These are phyloP conservation scores for Hortaea werneckii DNA, from an alignment of 2,329 filamentous ascomycete species.

Conservation along the genomic window DNA sequence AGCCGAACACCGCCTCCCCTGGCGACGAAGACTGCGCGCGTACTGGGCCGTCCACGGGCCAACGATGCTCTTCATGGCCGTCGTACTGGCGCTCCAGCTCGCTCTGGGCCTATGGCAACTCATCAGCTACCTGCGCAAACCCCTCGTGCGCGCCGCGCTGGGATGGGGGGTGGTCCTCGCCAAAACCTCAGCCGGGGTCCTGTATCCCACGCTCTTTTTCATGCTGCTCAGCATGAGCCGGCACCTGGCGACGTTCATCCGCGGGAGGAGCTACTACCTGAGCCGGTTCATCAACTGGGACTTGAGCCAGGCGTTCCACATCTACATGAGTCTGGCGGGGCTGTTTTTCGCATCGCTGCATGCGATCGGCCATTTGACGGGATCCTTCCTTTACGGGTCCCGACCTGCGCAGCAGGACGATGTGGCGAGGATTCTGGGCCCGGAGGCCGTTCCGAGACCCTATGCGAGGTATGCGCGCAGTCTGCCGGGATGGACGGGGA, in stretches of 20 bases:
- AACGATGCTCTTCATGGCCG: too few relatives aligned
- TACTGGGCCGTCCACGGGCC: too few relatives aligned
- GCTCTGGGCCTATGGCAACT: conserved; percentile 46
- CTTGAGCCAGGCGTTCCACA: conserved; percentile 45
- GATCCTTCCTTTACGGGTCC: conserved; percentile 44
- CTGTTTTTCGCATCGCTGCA: conserved; percentile 44
- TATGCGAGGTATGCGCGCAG: too few relatives aligned
- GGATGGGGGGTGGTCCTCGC: conserved; percentile 48
- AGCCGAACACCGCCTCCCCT: too few relatives aligned
- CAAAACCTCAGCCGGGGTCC: conserved; percentile 44
- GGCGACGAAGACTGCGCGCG: too few relatives aligned
- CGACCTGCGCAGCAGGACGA: conserved; percentile 9
- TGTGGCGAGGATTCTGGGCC: too few relatives aligned
- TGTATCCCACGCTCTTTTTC: conserved; percentile 51
- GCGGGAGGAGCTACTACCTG: conserved; percentile 39
- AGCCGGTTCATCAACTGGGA: conserved; percentile 50
- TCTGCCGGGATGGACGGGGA: too few relatives aligned
- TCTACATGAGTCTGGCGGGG: conserved; percentile 43
- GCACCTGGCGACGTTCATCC: conserved; percentile 44
- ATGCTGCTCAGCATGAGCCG: conserved; percentile 49
- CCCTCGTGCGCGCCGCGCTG: conserved; percentile 39
- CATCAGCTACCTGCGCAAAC: conserved; percentile 41
- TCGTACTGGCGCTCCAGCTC: conserved; percentile 13
- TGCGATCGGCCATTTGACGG: conserved; percentile 44
- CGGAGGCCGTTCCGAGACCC: too few relatives aligned